A percentile compares a stretch with the other conserved stretches of the same genome.
Conservation (phyloP, 2,329 filamentous ascomycete genomes). For the Trichoderma sp. region DNA sequence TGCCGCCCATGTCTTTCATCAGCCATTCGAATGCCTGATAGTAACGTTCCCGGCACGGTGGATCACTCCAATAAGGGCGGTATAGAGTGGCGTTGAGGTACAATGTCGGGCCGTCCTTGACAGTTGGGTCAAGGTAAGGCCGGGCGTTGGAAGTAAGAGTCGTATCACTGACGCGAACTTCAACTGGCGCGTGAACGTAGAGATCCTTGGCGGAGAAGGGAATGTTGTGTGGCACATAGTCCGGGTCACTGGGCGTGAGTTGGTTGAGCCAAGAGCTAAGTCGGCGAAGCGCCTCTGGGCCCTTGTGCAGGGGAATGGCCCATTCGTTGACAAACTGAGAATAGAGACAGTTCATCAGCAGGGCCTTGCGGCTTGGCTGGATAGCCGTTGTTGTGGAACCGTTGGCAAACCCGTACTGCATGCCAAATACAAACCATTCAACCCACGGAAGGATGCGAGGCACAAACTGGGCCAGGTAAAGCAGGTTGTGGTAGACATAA, state of each 20-base stretch:
- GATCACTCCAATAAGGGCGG: conserved; percentile 73
- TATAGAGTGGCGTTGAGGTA: conserved; percentile 92
- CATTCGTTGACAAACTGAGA: conserved; percentile 99
- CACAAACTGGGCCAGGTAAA: conserved; percentile 73
- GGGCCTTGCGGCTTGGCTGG: conserved; percentile 72
- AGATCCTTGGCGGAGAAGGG: conserved; percentile 76
- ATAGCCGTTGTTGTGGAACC: conserved; percentile 68
- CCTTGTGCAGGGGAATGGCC: conserved; percentile 82
- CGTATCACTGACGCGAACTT: conserved; percentile 82
- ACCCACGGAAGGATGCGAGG: conserved; percentile 81
- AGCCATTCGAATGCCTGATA: conserved; percentile 89
- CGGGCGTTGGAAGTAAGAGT: conserved; percentile 36
- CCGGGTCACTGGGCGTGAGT: conserved; percentile 58
- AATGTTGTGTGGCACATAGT: conserved; percentile 64
- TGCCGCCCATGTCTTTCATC: conserved; percentile 79
- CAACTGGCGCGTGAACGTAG: conserved; percentile 85
- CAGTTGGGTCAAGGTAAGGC: conserved; percentile 66
- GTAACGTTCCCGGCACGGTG: conserved; percentile 71
- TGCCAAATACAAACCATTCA: conserved; percentile 94
- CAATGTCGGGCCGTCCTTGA: conserved; percentile 65
- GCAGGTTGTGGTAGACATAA: conserved; percentile 85
- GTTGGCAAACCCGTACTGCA: conserved; percentile 90
- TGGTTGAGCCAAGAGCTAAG: conserved; percentile 81
- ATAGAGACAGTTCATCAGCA: conserved; percentile 96
- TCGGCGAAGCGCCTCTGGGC: conserved; percentile 80